A percentile compares a stretch with the other conserved stretches of the same genome.
These are phyloP conservation scores for Rachicladosporium sp. DNA, from an alignment of 2,329 filamentous ascomycete genomes.

Conservation along the genomic window DNA sequence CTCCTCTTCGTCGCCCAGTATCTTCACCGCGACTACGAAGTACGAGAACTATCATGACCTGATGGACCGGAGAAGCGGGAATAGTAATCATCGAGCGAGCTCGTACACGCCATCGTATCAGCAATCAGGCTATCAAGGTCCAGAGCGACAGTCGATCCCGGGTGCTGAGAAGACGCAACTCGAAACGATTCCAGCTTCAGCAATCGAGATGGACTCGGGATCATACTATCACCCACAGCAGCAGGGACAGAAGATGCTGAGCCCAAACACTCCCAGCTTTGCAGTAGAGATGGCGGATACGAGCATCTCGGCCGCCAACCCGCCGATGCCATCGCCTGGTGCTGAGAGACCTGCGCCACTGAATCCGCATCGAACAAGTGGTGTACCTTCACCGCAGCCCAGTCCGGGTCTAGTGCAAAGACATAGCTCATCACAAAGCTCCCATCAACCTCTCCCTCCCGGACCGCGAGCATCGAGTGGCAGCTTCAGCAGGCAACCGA, in stretches of 20 bases:
- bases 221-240: constrained; percentile 27
- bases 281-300: constrained; percentile 14
- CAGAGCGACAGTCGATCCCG: constrained; percentile 10
- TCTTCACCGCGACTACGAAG: constrained; percentile 5
- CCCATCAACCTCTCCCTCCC: not conserved
- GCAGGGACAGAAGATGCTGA: constrained; percentile 11
- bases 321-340: constrained; percentile 12
- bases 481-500: no score
- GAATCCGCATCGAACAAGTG: constrained; percentile 4
- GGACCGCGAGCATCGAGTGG: not conserved
- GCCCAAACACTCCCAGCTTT: constrained; percentile 10
- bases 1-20: constrained; percentile 8
- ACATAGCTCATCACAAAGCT: not conserved
- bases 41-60: constrained; percentile 20
- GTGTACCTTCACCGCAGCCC: constrained; percentile 1
- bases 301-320: constrained; percentile 4
- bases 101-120: constrained; percentile 16
- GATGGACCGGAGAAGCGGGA: constrained; percentile 8
- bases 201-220: constrained; percentile 27
- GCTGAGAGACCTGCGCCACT: constrained; percentile 1
- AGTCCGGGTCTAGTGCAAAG: constrained; percentile 2
- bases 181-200: constrained; percentile 12
- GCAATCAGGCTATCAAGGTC: constrained; percentile 15
- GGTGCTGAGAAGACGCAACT: constrained; percentile 13
- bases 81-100: constrained; percentile 7